phyloP scores from a whole-genome alignment of 163 green algal species.

The Volvox carteri region DNA sequence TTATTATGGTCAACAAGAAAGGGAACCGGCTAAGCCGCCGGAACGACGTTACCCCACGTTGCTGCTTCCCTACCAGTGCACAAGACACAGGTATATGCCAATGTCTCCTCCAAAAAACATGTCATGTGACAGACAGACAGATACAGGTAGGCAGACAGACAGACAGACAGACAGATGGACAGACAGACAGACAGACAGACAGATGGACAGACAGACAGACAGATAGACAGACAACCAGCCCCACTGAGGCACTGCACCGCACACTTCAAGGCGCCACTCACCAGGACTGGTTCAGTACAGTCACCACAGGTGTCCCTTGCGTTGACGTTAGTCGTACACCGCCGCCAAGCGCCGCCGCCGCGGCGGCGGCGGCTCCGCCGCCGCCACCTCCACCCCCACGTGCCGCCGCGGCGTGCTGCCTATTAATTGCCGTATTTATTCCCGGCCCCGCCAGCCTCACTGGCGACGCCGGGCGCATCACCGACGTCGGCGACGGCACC shows the following conservation, averaged over 20 bases:
- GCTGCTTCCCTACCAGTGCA: too few relatives aligned
- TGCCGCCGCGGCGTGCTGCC: constrained; percentile 46
- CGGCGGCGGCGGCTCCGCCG: not conserved
- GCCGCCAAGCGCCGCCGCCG: too few relatives aligned
- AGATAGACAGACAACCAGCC: not conserved
- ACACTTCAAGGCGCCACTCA: not conserved
- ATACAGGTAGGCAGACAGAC: not conserved
- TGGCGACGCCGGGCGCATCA: constrained; percentile 26
- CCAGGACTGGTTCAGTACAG: constrained; percentile 16
- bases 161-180: not conserved
- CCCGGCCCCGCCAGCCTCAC: constrained; percentile 18
- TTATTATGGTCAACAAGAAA: too few relatives aligned
- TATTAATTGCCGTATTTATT: constrained; percentile 10
- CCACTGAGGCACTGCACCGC: not conserved
- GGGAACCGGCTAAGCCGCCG: too few relatives aligned
- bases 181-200: not conserved
- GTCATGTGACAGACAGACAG: not conserved
- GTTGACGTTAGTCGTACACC: constrained; percentile 6
- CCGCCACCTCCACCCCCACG: not conserved
- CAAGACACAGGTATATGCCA: too few relatives aligned
- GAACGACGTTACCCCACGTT: too few relatives aligned
- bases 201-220: not conserved
- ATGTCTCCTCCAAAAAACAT: too few relatives aligned
- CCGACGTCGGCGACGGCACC: constrained; percentile 10
- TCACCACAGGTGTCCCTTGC: not conserved